Evolutionary conservation across 257 asterid species (phyloP).

Genomic region (Solanum chiquidenum): DNA sequence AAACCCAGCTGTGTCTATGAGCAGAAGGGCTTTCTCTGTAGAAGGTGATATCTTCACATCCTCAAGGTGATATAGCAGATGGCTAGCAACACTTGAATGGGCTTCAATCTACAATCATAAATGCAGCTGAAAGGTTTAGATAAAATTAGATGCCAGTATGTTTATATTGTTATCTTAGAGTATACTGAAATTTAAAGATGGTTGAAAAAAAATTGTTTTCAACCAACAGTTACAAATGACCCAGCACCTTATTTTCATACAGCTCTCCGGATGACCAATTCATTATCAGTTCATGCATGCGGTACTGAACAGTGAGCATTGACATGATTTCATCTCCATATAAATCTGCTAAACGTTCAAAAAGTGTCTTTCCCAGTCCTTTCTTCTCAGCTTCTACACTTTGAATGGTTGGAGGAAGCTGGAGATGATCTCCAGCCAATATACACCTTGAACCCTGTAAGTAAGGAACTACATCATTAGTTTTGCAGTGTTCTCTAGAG

Average conservation of each 20-base stretch:
- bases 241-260: constrained; percentile 74
- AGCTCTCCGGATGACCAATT: constrained; percentile 91
- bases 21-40: constrained; percentile 78
- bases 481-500: not conserved
- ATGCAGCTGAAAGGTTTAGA: constrained; percentile 7
- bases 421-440: constrained; percentile 92
- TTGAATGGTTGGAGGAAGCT: constrained; percentile 97
- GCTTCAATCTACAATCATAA: constrained; percentile 59
- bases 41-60: constrained; percentile 73
- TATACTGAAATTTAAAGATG: not conserved
- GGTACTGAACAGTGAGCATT: constrained; percentile 98
- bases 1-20: constrained; percentile 90
- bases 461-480: constrained; percentile 9
- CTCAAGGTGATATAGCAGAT: constrained; percentile 59
- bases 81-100: constrained; percentile 81
- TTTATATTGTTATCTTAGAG: not conserved
- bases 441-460: constrained; percentile 83
- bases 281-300: constrained; percentile 93
- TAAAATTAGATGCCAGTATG: not conserved
- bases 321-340: constrained; percentile 71
- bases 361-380: constrained; percentile 90
- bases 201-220: not conserved
- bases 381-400: constrained; percentile 94
- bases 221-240: not conserved
- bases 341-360: constrained; percentile 84